These are phyloP conservation scores for Chaetomidium leptoderma DNA, from an alignment of 495 filamentous ascomycete species.

Conservation along the genomic window DNA sequence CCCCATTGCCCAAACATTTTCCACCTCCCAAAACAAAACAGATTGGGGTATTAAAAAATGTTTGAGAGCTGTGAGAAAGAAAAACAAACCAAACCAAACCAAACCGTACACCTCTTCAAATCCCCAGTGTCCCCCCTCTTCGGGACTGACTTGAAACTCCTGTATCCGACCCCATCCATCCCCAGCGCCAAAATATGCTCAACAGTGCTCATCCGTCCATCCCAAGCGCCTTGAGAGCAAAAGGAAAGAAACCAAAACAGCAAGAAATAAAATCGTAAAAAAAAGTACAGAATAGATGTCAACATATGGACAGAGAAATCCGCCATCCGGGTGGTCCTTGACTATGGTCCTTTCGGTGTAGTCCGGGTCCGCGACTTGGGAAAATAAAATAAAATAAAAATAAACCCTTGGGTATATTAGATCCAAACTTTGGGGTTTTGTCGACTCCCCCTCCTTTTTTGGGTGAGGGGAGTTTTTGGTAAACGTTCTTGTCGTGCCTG, in stretches of 20 bases:
- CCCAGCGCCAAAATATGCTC: slow-evolving; percentile 14
- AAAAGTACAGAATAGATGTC: background rate
- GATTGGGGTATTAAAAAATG: slow-evolving; percentile 6
- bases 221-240: background rate
- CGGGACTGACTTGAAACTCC: slow-evolving; percentile 2
- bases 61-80: background rate
- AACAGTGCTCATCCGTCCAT: background rate
- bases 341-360: background rate
- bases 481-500: slow-evolving; percentile 12
- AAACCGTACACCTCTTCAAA: too few species aligned
- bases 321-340: background rate
- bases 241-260: background rate
- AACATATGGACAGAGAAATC: slow-evolving; percentile 10
- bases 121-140: background rate
- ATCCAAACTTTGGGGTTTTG: slow-evolving; percentile 5
- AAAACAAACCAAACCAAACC: background rate
- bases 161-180: background rate
- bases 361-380: background rate
- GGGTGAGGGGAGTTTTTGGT: background rate
- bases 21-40: slow-evolving; percentile 15
- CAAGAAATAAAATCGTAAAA: slow-evolving; percentile 5
- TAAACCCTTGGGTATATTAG: background rate
- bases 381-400: slow-evolving; percentile 9
- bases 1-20: slow-evolving; percentile 18
- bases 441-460: background rate